Conservation (phyloP, 2,329 filamentous ascomycete species). For the Pyrenophora tritici-repentis region DNA sequence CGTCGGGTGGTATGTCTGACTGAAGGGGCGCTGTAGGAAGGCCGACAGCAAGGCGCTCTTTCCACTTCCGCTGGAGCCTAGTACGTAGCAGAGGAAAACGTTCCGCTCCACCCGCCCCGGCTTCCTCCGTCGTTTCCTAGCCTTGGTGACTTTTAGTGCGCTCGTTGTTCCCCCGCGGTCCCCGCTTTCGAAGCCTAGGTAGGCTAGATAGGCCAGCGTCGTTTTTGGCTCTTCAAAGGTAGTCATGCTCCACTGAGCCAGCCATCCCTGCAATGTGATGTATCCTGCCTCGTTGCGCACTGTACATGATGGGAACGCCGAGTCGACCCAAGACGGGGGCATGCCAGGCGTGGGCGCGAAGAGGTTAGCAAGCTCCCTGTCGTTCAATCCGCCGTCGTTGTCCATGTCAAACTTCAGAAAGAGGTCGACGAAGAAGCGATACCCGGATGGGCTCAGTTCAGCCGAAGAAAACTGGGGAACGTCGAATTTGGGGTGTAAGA, state of each 20-base stretch:
- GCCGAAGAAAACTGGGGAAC: conserved; percentile 91
- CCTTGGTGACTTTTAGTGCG: conserved; percentile 89
- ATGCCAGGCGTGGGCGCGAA: conserved; percentile 93
- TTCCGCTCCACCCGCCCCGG: conserved; percentile 89
- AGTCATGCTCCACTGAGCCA: conserved; percentile 99
- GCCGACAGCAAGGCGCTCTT: conserved; percentile 91
- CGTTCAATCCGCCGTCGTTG: conserved; percentile 91
- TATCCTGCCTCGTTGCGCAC: conserved; percentile 94
- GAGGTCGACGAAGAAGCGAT: conserved; percentile 95
- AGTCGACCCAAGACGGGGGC: conserved; percentile 84
- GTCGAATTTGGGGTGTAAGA: conserved; percentile 91
- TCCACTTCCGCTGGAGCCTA: conserved; percentile 83
- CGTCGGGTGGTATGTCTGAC: conserved; percentile 82
- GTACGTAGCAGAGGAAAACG: conserved; percentile 89
- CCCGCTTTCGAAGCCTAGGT: conserved; percentile 87
- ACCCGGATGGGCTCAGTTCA: conserved; percentile 90
- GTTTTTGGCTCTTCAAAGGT: conserved; percentile 96
- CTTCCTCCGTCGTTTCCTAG: conserved; percentile 80
- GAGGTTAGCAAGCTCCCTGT: conserved; percentile 79
- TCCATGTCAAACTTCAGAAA: conserved; percentile 96
- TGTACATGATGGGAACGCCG: conserved; percentile 88
- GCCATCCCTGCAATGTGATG: conserved; percentile 95
- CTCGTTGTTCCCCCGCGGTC: conserved; percentile 76
- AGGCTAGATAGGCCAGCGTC: conserved; percentile 92
- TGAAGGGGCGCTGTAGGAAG: conserved; percentile 88